Conservation (phyloP, 2,329 filamentous ascomycete species). For the Alternaria consortialis region DNA sequence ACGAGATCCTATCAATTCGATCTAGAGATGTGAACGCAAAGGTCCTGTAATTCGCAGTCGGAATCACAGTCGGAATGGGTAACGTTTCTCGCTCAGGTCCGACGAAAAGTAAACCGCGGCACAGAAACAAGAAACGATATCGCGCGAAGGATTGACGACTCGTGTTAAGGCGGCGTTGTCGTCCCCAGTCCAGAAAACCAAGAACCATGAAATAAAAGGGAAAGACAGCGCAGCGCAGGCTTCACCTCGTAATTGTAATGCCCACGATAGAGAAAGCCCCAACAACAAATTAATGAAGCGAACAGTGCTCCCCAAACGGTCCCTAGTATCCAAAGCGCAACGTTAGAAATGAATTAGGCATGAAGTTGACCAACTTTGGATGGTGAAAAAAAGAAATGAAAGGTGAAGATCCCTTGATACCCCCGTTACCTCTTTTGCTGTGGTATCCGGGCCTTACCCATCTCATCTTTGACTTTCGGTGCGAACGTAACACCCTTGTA, state of each 20-base stretch:
- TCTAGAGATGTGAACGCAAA: not conserved
- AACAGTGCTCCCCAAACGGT: slow-evolving; percentile 4
- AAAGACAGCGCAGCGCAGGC: not conserved
- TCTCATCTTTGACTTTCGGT: slow-evolving; percentile 2
- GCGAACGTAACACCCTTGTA: not conserved
- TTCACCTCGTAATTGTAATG: not conserved
- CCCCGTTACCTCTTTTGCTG: slow-evolving; percentile 4
- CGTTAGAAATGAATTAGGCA: slow-evolving; percentile 5
- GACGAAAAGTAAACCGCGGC: slow-evolving; percentile 7
- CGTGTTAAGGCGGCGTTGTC: not conserved
- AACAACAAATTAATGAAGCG: slow-evolving; percentile 6
- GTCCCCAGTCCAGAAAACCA: not conserved
- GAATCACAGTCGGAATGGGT: slow-evolving; percentile 1
- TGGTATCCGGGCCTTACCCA: slow-evolving; percentile 3
- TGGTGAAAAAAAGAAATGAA: slow-evolving; percentile 7
- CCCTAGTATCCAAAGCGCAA: slow-evolving; percentile 6
- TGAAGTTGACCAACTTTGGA: slow-evolving; percentile 3
- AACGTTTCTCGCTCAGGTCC: not conserved
- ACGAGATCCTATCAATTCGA: not conserved
- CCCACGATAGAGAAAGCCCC: not conserved
- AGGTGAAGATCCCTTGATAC: not conserved
- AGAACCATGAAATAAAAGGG: not conserved
- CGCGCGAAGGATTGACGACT: slow-evolving; percentile 1
- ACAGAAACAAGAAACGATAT: slow-evolving; percentile 4
- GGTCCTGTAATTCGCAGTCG: not conserved